Conservation (phyloP, 2,329 filamentous ascomycete genomes). For the Dothideomycetidae sp. region DNA sequence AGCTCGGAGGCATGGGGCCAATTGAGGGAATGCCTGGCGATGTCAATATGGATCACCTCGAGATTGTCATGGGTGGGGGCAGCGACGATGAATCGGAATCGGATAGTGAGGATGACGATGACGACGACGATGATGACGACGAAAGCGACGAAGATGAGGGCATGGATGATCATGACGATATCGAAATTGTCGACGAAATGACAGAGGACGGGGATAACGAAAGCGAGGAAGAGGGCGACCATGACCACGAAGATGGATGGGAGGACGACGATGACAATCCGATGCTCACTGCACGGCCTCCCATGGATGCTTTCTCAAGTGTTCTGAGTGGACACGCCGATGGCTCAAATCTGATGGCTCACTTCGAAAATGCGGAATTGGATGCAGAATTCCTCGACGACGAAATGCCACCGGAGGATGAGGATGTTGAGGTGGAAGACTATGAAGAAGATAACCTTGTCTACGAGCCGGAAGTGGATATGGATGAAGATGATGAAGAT, state of each 20-base stretch:
- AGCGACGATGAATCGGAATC: constrained; percentile 48
- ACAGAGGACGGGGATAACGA: constrained; percentile 35
- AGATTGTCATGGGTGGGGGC: constrained; percentile 76
- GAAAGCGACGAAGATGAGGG: constrained; percentile 44
- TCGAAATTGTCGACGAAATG: constrained; percentile 30
- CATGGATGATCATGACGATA: constrained; percentile 34
- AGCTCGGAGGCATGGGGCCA: constrained; percentile 64
- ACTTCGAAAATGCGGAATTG: constrained; percentile 30
- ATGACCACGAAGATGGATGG: constrained; percentile 25
- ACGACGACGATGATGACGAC: constrained; percentile 48
- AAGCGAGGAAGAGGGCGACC: constrained; percentile 34
- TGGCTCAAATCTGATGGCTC: constrained; percentile 24
- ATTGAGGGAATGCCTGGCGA: constrained; percentile 51
- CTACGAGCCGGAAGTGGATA: constrained; percentile 33
- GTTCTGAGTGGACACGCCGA: constrained; percentile 23
- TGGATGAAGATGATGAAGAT: constrained; percentile 28
- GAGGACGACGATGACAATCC: constrained; percentile 31
- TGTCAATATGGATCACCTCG: constrained; percentile 55
- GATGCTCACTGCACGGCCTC: constrained; percentile 30
- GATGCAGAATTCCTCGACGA: constrained; percentile 41
- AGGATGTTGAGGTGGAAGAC: constrained; percentile 40
- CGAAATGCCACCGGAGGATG: constrained; percentile 41
- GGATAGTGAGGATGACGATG: constrained; percentile 42
- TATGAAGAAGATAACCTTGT: constrained; percentile 53
- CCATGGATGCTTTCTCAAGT: constrained; percentile 12